Evolutionary conservation across 371 early-diverging fungal species (phyloP).

Genomic region (Mortierella sp.): DNA sequence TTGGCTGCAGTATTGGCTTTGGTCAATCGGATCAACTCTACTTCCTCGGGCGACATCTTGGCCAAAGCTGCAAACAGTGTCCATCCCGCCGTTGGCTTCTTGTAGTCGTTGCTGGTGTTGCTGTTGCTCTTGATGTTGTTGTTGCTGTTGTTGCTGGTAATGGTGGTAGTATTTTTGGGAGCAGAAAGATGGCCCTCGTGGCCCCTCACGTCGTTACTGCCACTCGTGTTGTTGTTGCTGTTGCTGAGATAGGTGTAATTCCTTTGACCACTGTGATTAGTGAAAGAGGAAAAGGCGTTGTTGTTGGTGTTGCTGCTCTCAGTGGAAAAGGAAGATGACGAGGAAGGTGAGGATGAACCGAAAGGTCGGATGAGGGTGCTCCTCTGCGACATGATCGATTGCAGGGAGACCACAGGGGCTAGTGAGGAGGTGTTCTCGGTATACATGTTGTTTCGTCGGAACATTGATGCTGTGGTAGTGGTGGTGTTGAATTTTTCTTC

Average conservation of each 20-base stretch:
- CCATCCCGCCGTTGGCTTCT: conserved; percentile 2
- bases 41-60: conserved; percentile 7
- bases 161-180: not conserved
- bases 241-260: not conserved
- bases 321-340: no score
- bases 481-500: no score
- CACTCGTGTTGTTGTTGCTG: not conserved
- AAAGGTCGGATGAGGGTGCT: no score
- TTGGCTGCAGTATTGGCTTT: conserved; percentile 13
- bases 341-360: no score
- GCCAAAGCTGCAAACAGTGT: conserved; percentile 3
- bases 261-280: not conserved
- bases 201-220: not conserved
- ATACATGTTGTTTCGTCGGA: no score
- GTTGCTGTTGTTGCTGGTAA: not conserved
- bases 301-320: not conserved
- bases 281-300: not conserved
- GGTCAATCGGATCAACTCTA: conserved; percentile 5
- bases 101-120: not conserved
- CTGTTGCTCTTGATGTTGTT: not conserved
- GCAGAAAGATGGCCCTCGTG: not conserved
- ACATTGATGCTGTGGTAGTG: no score
- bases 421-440: no score
- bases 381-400: not conserved
- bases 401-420: no score